Percentiles rank a stretch among this genome's conserved stretches.
phyloP scores from a whole-genome alignment of 140 eudicot genomes.

The Senecio squalidus region DNA sequence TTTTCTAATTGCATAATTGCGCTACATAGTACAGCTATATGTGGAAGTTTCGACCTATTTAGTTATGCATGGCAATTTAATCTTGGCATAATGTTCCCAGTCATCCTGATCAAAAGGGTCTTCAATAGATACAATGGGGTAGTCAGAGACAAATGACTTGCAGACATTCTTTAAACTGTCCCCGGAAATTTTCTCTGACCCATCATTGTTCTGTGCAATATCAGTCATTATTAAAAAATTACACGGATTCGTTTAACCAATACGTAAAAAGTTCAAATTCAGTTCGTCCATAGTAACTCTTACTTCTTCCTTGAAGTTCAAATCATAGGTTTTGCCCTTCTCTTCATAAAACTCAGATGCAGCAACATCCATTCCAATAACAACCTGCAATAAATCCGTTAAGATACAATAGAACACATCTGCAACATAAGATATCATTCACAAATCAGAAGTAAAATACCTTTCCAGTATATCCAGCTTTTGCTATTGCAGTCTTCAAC shows the following conservation, averaged over 20 bases:
- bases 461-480: conserved; percentile 63
- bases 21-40: too few species aligned
- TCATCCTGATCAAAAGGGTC: conserved; percentile 62
- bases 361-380: conserved; percentile 98
- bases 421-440: neutral
- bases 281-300: neutral
- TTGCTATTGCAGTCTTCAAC: conserved; percentile 50
- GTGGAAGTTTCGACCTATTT: too few species aligned
- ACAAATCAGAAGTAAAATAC: conserved; percentile 7
- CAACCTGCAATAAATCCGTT: conserved; percentile 42
- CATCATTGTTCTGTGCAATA: conserved; percentile 43
- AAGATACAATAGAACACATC: neutral
- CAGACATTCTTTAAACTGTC: conserved; percentile 37
- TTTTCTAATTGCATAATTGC: too few species aligned
- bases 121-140: conserved; percentile 49
- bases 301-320: conserved; percentile 54
- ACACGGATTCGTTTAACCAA: neutral
- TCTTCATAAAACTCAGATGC: conserved; percentile 74
- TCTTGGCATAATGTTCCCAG: conserved; percentile 58
- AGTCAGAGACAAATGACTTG: conserved; percentile 34
- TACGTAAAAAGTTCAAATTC: neutral
- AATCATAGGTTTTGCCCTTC: conserved; percentile 37
- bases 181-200: conserved; percentile 42
- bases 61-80: too few species aligned
- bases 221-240: too few species aligned